Conservation (phyloP, 495 filamentous ascomycete genomes). For the Penicillium taxi region DNA sequence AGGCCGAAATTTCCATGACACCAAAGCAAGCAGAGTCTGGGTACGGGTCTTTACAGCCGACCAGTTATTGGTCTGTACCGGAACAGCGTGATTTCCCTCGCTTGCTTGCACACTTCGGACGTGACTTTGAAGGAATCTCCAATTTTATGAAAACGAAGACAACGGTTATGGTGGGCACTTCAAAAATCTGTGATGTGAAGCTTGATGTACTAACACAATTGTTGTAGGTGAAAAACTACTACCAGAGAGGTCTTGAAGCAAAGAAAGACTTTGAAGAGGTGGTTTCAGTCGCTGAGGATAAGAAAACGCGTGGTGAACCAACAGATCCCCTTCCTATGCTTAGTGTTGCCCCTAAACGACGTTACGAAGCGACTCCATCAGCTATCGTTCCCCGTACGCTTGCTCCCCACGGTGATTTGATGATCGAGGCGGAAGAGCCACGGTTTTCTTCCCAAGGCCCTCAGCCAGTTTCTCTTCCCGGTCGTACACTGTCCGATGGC, state of each 20-base stretch:
- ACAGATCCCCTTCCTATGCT: constrained; percentile 57
- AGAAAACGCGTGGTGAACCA: constrained; percentile 60
- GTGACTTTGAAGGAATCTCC: constrained; percentile 80
- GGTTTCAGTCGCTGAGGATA: constrained; percentile 62
- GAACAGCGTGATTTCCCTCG: constrained; percentile 77
- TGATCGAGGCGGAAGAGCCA: constrained; percentile 47
- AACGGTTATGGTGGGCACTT: constrained; percentile 69
- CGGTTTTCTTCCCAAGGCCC: constrained; percentile 38
- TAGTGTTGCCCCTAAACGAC: constrained; percentile 52
- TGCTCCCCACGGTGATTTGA: constrained; percentile 49
- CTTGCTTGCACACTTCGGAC: constrained; percentile 74
- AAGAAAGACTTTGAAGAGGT: constrained; percentile 62
- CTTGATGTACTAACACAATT: constrained; percentile 22
- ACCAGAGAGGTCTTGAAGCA: constrained; percentile 63
- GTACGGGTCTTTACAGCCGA: constrained; percentile 55
- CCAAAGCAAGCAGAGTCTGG: constrained; percentile 25
- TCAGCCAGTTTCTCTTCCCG: constrained; percentile 27
- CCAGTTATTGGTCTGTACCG: constrained; percentile 96
- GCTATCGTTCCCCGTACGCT: constrained; percentile 52
- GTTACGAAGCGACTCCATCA: constrained; percentile 46
- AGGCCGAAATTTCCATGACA: constrained; percentile 27
- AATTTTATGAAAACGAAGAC: constrained; percentile 87
- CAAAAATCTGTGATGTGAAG: not conserved
- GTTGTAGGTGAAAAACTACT: constrained; percentile 84
- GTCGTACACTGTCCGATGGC: constrained; percentile 25